phyloP scores from a whole-genome alignment of 768 basidiomycete genomes.

The Clathrus columnatus region DNA sequence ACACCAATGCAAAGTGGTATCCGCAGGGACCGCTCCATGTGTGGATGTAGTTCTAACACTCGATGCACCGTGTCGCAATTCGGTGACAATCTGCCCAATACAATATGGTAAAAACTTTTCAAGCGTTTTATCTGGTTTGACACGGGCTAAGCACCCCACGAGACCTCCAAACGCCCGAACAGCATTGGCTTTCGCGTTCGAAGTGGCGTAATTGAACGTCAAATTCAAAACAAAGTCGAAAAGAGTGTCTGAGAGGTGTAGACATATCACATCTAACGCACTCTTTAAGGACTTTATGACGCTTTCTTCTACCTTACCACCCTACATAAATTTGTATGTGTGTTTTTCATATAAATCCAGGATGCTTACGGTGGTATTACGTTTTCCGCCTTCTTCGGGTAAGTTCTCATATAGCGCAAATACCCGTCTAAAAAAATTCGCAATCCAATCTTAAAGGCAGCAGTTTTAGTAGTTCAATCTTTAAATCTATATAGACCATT shows the following conservation, averaged over 20 bases:
- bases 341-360: background rate
- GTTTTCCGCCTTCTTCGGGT: slow-evolving; percentile 89
- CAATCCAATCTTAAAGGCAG: slow-evolving; percentile 81
- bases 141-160: slow-evolving; percentile 73
- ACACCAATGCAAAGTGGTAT: slow-evolving; percentile 94
- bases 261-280: slow-evolving; percentile 72
- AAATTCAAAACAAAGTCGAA: slow-evolving; percentile 83
- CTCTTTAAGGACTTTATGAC: slow-evolving; percentile 73
- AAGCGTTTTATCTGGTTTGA: slow-evolving; percentile 65
- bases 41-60: slow-evolving; percentile 73
- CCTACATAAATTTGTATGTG: slow-evolving; percentile 44
- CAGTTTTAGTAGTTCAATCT: no score
- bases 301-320: slow-evolving; percentile 73
- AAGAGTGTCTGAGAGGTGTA: slow-evolving; percentile 66
- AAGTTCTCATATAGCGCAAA: slow-evolving; percentile 84
- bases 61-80: slow-evolving; percentile 85
- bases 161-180: slow-evolving; percentile 85
- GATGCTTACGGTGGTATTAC: slow-evolving; percentile 12
- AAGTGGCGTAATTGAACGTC: slow-evolving; percentile 79
- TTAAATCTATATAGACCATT: no score
- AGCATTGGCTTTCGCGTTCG: slow-evolving; percentile 85
- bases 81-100: slow-evolving; percentile 65
- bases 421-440: slow-evolving; percentile 66
- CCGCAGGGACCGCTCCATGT: slow-evolving; percentile 65
- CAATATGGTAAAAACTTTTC: slow-evolving; percentile 77